Base-by-base conservation (phyloP, 257 asterid species). In the Coffea eugenioides region DNA sequence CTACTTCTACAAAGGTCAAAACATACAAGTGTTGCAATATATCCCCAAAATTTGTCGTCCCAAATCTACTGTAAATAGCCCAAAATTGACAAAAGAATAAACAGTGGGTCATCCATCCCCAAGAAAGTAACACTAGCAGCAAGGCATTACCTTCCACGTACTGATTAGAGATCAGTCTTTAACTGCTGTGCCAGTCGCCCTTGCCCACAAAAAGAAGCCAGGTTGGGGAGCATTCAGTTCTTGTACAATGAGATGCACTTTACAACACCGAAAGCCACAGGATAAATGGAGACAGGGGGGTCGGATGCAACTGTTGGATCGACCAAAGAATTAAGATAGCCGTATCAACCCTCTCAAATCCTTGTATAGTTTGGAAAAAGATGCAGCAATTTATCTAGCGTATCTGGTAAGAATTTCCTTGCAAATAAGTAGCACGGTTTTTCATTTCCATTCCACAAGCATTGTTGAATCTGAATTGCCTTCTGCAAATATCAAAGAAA, bases 371-470 rank as follows among this genome's bases (percentile, higher is more conserved):
- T 95, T 83, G 94, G 84, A 87, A 84, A 95, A 67, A 95, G 92
- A 23, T 71, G 77, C 80, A 95, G 75, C 86, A 95, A 82, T 75
- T 76, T 90, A 78, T 95, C 87, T 2, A 95, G 96, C 31, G 97
- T 84, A 74, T 92, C 98, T 1, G 99, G 97, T 85, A 85, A 85
- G 84, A 93, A 95, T 87, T 95, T 95, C 89, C 99, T 91, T 3
- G 89, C 99, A 48, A 95, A 95, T 82, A 95, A 84, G 82, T 91
- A 93, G 79, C 99, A 93, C 2, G 97, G 94, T 39, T 96, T 87
- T 82, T 81, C 87, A 56, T 85, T 89, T 80, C 97, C 99, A 36
- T 93, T 93, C 99, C 99, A 95, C 86, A 93, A 71, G 92, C 99
- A 95, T 5, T 91, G 93, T 65, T 71, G 82, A 73, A 86, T 84